A percentile compares a stretch with the other conserved stretches of the same genome.
Conservation (phyloP, 2,329 filamentous ascomycete species). For the Cercospora nicotianae region DNA sequence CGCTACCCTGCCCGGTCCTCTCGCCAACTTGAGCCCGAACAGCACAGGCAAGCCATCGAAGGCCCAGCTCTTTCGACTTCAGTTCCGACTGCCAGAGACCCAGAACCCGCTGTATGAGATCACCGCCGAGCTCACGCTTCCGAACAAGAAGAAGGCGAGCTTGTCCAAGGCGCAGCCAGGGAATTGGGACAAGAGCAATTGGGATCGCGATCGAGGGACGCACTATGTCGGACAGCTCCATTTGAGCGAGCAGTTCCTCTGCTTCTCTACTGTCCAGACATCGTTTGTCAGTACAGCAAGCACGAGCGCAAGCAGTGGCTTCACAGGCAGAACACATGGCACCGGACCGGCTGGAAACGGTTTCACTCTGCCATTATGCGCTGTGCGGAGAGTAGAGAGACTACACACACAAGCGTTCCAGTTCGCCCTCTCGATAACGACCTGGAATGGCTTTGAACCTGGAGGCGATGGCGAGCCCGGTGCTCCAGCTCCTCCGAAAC, state of each 20-base stretch:
- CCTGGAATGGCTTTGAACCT: constrained; percentile 74
- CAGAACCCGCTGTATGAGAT: constrained; percentile 96
- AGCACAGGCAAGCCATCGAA: constrained; percentile 85
- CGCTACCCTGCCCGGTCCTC: constrained; percentile 63
- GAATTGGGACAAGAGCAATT: constrained; percentile 65
- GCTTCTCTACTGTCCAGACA: constrained; percentile 90
- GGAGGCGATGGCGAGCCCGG: constrained; percentile 50
- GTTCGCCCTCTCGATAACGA: constrained; percentile 92
- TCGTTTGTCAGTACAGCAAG: constrained; percentile 82
- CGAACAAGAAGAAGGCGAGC: constrained; percentile 58
- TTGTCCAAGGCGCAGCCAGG: constrained; percentile 30
- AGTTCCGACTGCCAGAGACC: constrained; percentile 90
- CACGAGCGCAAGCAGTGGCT: constrained; percentile 74
- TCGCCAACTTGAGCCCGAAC: constrained; percentile 49
- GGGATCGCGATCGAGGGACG: constrained; percentile 56
- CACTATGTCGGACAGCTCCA: constrained; percentile 92
- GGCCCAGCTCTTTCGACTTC: constrained; percentile 86
- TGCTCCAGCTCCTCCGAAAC: constrained; percentile 71
- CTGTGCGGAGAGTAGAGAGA: constrained; percentile 86
- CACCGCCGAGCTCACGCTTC: constrained; percentile 86
- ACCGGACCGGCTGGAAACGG: constrained; percentile 92
- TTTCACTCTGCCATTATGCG: constrained; percentile 89
- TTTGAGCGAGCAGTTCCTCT: constrained; percentile 89
- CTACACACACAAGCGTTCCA: constrained; percentile 87
- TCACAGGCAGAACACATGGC: constrained; percentile 90